Base-by-base conservation (phyloP, 2,329 filamentous ascomycete species). In the Monilinia vaccinii-corymbosi region DNA sequence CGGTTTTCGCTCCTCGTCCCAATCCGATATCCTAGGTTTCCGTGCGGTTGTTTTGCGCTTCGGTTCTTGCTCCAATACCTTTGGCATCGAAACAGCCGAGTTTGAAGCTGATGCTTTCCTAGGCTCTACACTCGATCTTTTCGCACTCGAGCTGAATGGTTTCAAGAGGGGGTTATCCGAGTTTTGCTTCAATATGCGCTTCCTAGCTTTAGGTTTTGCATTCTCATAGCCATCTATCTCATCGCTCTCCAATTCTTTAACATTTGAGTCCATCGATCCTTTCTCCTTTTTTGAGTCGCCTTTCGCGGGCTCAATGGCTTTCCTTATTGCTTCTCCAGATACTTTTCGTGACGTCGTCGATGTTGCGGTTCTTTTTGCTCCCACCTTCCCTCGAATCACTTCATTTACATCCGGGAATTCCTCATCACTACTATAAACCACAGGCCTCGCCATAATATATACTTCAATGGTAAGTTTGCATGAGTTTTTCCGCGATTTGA, bases 141-240 rank as follows among this genome's bases (percentile, higher is more conserved):
- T 40, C 25, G 13, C 51, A 34, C 40, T 38, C 42, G 44, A 42
- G 38, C 40, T 58, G 31, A 68, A 16, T 10, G 66, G 67, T n/a
- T 66, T 57, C 31, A 69, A 50, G 1, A 69, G 51, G 4, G 68
- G 64, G 59, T 69, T 69, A 58, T 68, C 65, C 51, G 38, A 34
- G 14, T 51, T 61, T 48, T 61, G 60, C 48, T 66, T 65, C 38
- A 69, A 32, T 10, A 69, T 56, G 38, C 68, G 58, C 52, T 66
- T 69, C 56, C 59, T 68, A 21, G 62, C 58, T 56, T 65, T 67
- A 28, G 58, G 18, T 52, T 62, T 62, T 16, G 34, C 45, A 48
- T 46, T 50, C 13, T 60, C 48, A 32, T 18, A 34, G 2, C 11
- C 50, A 46, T 44, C n/a, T 23, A 28, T 34, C 14, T 53, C 50